Evolutionary conservation across 1,139 yeast species (phyloP).

Genomic region (Pichia sp.): DNA sequence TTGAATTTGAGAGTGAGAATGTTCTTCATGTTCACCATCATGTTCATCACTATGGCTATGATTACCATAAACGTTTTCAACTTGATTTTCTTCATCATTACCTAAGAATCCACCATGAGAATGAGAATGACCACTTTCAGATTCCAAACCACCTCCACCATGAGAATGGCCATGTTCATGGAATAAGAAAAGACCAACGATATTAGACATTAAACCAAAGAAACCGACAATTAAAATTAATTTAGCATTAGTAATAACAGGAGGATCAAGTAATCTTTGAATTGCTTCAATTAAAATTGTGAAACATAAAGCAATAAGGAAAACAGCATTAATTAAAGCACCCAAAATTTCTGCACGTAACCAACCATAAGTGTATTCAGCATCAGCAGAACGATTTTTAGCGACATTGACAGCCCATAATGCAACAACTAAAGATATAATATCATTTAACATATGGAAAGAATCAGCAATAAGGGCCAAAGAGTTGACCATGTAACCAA

Average conservation of each 20-base stretch:
- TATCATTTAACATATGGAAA: constrained; percentile 95
- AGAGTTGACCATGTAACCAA: constrained; percentile 87
- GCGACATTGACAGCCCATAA: constrained; percentile 95
- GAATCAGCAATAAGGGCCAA: constrained; percentile 92
- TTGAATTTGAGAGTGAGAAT: constrained; percentile 10
- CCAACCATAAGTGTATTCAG: constrained; percentile 92
- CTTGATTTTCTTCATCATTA: constrained; percentile 8
- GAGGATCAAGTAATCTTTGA: constrained; percentile 81
- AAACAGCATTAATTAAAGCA: constrained; percentile 90
- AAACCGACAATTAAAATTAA: constrained; percentile 75
- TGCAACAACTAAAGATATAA: constrained; percentile 82
- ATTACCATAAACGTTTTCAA: neutral
- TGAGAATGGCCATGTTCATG: constrained; percentile 78
- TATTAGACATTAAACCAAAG: constrained; percentile 76
- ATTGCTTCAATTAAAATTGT: constrained; percentile 89
- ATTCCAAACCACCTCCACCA: constrained; percentile 28
- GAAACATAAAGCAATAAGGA: constrained; percentile 83
- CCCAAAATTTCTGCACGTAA: constrained; percentile 93
- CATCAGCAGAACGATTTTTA: constrained; percentile 74
- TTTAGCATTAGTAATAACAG: constrained; percentile 70
- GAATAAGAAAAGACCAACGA: constrained; percentile 78
- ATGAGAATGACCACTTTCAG: constrained; percentile 18
- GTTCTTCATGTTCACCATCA: constrained; percentile 11
- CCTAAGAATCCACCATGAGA: constrained; percentile 9
- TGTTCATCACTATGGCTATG: constrained; percentile 14